Evolutionary conservation across 1,284 basidiomycete genomes (phyloP).

Genomic region (Sphagnurus paluster): DNA sequence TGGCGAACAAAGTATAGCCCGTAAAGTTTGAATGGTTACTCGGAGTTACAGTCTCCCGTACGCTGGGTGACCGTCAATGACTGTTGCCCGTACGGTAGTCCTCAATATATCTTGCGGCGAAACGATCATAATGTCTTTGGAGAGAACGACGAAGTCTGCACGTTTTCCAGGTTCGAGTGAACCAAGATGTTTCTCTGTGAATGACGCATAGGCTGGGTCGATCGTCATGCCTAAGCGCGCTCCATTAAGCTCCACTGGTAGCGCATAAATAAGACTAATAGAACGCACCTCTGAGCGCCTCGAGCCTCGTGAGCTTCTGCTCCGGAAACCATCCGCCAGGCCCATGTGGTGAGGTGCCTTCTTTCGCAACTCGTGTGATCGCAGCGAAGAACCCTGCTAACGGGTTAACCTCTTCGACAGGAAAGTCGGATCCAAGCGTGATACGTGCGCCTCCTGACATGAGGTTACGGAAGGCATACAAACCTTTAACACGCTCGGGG

Average conservation of each 20-base stretch:
- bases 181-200: slow-evolving; percentile 68
- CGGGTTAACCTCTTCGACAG: slow-evolving; percentile 81
- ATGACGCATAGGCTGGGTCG: slow-evolving; percentile 83
- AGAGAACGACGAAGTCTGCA: slow-evolving; percentile 76
- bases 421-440: slow-evolving; percentile 88
- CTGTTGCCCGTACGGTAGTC: slow-evolving; percentile 38
- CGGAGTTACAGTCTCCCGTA: slow-evolving; percentile 42
- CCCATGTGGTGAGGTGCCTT: slow-evolving; percentile 82
- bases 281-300: slow-evolving; percentile 40
- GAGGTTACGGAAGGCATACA: slow-evolving; percentile 84
- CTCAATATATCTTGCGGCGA: slow-evolving; percentile 46
- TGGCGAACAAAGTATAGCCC: too few species aligned
- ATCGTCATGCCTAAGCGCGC: slow-evolving; percentile 77
- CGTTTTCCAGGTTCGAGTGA: slow-evolving; percentile 71
- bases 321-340: slow-evolving; percentile 70
- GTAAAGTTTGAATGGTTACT: too few species aligned
- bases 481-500: slow-evolving; percentile 75
- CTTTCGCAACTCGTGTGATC: slow-evolving; percentile 65
- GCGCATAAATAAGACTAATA: not conserved
- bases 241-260: too few species aligned
- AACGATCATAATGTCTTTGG: slow-evolving; percentile 66
- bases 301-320: slow-evolving; percentile 70
- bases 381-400: slow-evolving; percentile 86
- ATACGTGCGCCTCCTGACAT: slow-evolving; percentile 60
- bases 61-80: slow-evolving; percentile 64